Base-by-base conservation (phyloP, 2,329 filamentous ascomycete genomes). In the Trematosphaeria pertusa region DNA sequence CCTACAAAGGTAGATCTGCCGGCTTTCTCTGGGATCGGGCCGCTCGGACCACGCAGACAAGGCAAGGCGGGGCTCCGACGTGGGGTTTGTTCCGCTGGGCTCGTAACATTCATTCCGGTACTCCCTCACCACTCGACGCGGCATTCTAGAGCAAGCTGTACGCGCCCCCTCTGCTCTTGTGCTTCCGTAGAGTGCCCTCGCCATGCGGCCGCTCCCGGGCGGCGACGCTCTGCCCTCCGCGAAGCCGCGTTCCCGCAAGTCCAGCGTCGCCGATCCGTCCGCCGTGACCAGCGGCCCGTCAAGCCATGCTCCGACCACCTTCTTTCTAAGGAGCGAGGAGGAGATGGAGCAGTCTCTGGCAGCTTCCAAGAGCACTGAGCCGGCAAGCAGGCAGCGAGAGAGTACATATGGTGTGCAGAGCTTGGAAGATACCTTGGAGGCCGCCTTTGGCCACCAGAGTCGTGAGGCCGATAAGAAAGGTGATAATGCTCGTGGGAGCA, bases 381-480 rank as follows among this genome's bases (percentile, higher is more conserved):
- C 49, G 12, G 18, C 45, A 32, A 50, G 30, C 30, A 62, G 48
- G 21, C 52, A 50, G 33, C 53, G 52, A 33, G 77, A 81, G 26
- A 80, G 75, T 58, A 77, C 75, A 33, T 84, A 79, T 61, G 82
- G 82, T 3, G 80, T 85, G 2, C 77, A 82, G 56, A 85, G 81
- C 58, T 67, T 85, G 21, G 75, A 78, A 31, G 81, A 83, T 37
- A 77, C 79, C 1, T 68, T 82, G 11, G 73, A 73, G 33, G 72
- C 72, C 37, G 72, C 74, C 19, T 70, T 74, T 60, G 64, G 63
- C 8, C 61, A 64, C 19, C 65, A 67, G 15, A 52, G 50, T 24
- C 56, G 42, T 37, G 46, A 50, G 28, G 44, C 55, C 32, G 57
- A 58, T 44, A 54, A 58, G 39, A 52, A 66, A 42, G 60, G 58